Evolutionary conservation across 768 basidiomycete species (phyloP).

Genomic region (Lactifluus subvellereus): DNA sequence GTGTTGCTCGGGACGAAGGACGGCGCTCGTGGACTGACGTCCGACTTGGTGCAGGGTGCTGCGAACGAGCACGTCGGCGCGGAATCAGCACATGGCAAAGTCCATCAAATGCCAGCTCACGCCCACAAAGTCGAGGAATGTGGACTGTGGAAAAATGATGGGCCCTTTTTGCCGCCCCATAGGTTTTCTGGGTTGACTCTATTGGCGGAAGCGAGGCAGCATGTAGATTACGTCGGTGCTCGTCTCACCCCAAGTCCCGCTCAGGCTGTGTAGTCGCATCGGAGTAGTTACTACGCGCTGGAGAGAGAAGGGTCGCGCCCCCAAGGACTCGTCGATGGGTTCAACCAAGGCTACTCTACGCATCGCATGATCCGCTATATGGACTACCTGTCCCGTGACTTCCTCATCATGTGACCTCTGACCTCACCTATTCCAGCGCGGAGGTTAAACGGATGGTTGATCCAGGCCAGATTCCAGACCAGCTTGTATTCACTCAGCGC

Average conservation of each 20-base stretch:
- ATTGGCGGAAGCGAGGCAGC: neutral
- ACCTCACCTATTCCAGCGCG: neutral
- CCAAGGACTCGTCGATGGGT: no score
- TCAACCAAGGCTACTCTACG: no score
- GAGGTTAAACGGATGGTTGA: neutral
- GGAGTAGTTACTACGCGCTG: constrained; percentile 6
- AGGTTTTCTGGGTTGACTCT: neutral
- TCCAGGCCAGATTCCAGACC: no score
- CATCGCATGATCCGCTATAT: no score
- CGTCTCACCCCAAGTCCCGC: constrained; percentile 8
- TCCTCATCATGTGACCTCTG: no score
- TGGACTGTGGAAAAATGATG: neutral
- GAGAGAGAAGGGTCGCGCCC: no score
- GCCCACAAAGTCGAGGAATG: neutral
- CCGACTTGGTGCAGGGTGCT: neutral
- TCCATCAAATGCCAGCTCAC: neutral
- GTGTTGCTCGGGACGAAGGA: neutral
- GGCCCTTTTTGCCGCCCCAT: neutral
- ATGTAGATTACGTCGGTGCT: neutral
- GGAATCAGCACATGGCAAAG: neutral
- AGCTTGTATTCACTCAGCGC: neutral
- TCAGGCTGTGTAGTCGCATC: neutral
- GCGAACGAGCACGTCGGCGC: neutral
- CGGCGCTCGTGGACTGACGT: neutral
- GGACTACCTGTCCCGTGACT: no score